Base-by-base conservation (phyloP, 2,329 filamentous ascomycete species). In the Triangularia verruculosa region DNA sequence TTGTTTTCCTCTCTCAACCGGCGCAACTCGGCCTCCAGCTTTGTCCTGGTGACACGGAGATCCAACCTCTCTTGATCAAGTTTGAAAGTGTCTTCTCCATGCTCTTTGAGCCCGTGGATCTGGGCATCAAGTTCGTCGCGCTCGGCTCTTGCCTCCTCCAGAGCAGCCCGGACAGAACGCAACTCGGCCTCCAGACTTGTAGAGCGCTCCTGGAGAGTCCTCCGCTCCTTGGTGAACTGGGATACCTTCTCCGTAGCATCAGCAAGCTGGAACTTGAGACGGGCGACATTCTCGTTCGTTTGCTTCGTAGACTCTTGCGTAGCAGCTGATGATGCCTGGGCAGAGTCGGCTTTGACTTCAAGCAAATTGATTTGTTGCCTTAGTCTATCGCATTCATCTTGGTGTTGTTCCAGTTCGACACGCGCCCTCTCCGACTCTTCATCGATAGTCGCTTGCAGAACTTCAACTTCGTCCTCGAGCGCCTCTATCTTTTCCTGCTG, bases 401-500 rank as follows among this genome's bases (percentile, higher is more conserved):
- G 79, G 13, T 79, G 76, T 53, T 76, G 75, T 58, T 76, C 72
- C 9, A 83, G 72, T 53, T 82, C 80, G 43, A 79, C 75, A 15
- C 78, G 83, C 5, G 83, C 82, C 64, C 85, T 83, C 67, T 89
- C 85, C 52, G 83, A 83, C 72, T 89, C 88, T 64, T 89, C 84
- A 57, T 90, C 87, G 52, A 89, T 75, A 39, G 82, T 84, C 22
- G 82, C 80, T 73, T 92, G 89, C 13, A 93, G 77, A 27, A 91
- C 85, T 60, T 91, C 87, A n/a, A 92, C 81, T 72, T 93, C 90
- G 68, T 93, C 90, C 72, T 93, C 89, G 20, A 93, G 74, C 7
- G 83, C 82, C 63, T 89, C 85, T 1, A 88, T 79, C 73, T 87
- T 91, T 68, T 90, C 88, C 57, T 80, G 79, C 64, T 91, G 80